Evolutionary conservation across 2,329 filamentous ascomycete genomes (phyloP).

Genomic region (Aspergillus sergii): DNA sequence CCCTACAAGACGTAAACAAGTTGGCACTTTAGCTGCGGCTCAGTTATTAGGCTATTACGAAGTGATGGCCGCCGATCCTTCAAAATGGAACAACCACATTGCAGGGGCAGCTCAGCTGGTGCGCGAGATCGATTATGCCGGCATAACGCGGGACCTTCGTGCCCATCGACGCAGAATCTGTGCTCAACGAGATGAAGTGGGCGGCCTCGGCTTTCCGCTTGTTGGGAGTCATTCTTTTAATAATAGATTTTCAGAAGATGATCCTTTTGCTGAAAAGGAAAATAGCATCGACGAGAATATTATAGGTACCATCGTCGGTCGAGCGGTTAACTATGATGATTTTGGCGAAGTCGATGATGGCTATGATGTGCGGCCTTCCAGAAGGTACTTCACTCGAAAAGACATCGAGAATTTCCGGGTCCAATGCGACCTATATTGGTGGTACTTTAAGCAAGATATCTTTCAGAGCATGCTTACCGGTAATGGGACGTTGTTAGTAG

Average conservation of each 20-base stretch:
- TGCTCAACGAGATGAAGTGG: conserved; percentile 32
- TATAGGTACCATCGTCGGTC: conserved; percentile 61
- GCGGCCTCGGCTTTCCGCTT: conserved; percentile 23
- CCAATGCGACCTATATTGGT: conserved; percentile 88
- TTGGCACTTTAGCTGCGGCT: conserved; percentile 84
- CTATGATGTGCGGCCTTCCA: conserved; percentile 19
- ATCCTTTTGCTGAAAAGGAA: conserved; percentile 46
- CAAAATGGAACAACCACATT: conserved; percentile 93
- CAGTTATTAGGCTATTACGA: conserved; percentile 89
- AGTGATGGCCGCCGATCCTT: conserved; percentile 90
- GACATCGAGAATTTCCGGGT: conserved; percentile 82
- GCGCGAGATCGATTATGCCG: conserved; percentile 75
- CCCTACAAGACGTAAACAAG: conserved; percentile 67
- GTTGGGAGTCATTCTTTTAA: conserved; percentile 29
- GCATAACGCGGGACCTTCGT: conserved; percentile 72
- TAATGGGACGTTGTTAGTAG: conserved; percentile 77
- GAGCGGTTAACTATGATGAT: conserved; percentile 60
- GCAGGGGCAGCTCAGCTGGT: conserved; percentile 81
- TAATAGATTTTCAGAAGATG: conserved; percentile 42
- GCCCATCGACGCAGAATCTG: conserved; percentile 58
- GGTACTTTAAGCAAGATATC: conserved; percentile 91
- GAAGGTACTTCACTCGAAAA: conserved; percentile 45
- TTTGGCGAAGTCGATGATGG: conserved; percentile 53
- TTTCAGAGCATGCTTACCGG: conserved; percentile 90
- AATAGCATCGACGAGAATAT: conserved; percentile 59